A percentile compares a stretch with the other conserved stretches of the same genome.
phyloP scores from a whole-genome alignment of 78 protist genomes.

The Paulinella micropora region DNA sequence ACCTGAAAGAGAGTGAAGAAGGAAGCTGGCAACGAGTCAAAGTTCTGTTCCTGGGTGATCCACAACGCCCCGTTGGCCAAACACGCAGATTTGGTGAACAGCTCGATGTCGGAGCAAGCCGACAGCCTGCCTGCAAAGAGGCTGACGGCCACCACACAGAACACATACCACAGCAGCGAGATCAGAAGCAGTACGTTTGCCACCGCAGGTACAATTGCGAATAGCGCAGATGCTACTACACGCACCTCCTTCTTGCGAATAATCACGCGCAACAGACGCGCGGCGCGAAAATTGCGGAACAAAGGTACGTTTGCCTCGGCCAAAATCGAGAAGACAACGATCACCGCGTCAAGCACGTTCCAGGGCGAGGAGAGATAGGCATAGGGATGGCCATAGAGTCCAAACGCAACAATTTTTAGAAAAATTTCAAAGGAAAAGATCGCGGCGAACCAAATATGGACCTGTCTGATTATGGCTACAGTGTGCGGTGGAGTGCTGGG shows the following conservation, averaged over 20 bases:
- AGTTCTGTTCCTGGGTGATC: background rate
- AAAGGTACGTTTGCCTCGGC: no score
- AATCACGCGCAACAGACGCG: background rate
- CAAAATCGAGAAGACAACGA: no score
- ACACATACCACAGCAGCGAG: background rate
- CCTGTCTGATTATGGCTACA: no score
- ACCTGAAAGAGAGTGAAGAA: slow-evolving; percentile 1
- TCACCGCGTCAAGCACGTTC: no score
- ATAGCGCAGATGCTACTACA: background rate
- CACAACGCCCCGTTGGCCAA: background rate
- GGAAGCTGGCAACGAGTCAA: background rate
- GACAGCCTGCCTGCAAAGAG: no score
- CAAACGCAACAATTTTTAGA: background rate
- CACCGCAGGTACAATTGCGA: background rate
- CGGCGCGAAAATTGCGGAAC: no score
- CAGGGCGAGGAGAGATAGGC: no score
- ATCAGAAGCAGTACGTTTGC: background rate
- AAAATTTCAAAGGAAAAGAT: background rate
- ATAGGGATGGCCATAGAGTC: no score
- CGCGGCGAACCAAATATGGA: background rate
- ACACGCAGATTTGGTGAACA: background rate
- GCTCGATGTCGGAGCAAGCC: no score
- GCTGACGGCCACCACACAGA: background rate
- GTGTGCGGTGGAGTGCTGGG: no score
- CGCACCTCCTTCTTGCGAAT: background rate